These are phyloP conservation scores for Clausena lansium DNA, from an alignment of 345 rosid genomes.

Conservation along the genomic window DNA sequence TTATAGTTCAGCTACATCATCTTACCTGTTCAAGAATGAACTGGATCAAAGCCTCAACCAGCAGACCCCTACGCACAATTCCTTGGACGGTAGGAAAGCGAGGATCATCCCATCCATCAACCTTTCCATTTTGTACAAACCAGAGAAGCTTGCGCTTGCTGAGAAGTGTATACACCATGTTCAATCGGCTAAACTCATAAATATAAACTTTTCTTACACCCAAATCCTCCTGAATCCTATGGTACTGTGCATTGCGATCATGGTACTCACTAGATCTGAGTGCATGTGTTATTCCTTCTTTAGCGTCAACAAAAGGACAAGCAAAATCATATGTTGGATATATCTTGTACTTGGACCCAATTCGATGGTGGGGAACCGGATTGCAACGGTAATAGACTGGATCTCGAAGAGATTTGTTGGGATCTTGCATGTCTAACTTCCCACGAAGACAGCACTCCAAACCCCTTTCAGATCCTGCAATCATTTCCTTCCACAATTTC, in stretches of 20 bases:
- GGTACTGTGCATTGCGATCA: conserved; percentile 84
- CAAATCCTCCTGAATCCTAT: conserved; percentile 72
- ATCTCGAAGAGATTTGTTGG: conserved; percentile 91
- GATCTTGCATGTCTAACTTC: conserved; percentile 92
- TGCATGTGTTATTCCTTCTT: conserved; percentile 88
- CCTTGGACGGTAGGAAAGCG: conserved; percentile 93
- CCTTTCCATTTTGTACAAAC: conserved; percentile 81
- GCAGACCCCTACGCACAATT: conserved; percentile 84
- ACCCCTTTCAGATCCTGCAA: conserved; percentile 74
- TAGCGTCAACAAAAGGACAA: conserved; percentile 85
- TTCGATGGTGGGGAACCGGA: conserved; percentile 85
- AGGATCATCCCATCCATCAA: conserved; percentile 97
- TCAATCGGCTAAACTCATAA: conserved; percentile 78
- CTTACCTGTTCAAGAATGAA: conserved; percentile 89
- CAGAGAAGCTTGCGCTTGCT: conserved; percentile 91
- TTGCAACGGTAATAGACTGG: conserved; percentile 96
- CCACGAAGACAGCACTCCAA: conserved; percentile 85
- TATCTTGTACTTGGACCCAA: conserved; percentile 77
- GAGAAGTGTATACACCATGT: conserved; percentile 82
- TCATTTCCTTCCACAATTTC: conserved; percentile 90
- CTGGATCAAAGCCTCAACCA: conserved; percentile 76
- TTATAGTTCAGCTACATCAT: not conserved
- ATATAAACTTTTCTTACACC: conserved; percentile 59
- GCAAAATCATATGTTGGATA: conserved; percentile 99
- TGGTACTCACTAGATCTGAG: conserved; percentile 86